Conservation (phyloP, 2,329 filamentous ascomycete species). For the Gyromitra esculenta region DNA sequence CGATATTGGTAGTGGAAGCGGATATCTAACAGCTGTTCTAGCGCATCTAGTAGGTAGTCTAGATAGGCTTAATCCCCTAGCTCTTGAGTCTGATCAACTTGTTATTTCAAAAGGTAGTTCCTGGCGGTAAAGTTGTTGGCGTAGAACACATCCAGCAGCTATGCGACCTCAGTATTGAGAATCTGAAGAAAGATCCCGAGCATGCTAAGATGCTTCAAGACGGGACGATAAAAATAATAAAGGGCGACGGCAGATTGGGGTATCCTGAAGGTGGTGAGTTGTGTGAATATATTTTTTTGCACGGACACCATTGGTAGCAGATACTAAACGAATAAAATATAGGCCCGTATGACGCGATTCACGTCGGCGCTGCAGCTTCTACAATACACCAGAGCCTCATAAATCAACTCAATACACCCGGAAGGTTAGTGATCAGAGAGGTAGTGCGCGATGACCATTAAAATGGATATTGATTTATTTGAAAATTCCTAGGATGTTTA, state of each 20-base stretch:
- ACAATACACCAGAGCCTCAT: constrained; percentile 77
- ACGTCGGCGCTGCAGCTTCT: constrained; percentile 87
- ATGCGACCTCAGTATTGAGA: constrained; percentile 70
- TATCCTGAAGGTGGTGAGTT: constrained; percentile 56
- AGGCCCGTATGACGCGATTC: constrained; percentile 86
- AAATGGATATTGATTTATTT: constrained; percentile 6
- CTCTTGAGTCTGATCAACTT: constrained; percentile 1
- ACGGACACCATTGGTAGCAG: background rate
- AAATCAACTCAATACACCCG: constrained; percentile 80
- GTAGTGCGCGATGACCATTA: background rate
- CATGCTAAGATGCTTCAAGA: constrained; percentile 70
- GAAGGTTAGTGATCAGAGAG: constrained; percentile 61
- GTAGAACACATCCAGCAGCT: constrained; percentile 77
- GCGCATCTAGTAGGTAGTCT: constrained; percentile 74
- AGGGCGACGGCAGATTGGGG: constrained; percentile 67
- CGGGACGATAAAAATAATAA: constrained; percentile 72
- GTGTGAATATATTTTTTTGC: background rate
- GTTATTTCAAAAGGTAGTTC: constrained; percentile 35
- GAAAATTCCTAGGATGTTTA: constrained; percentile 69
- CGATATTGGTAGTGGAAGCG: constrained; percentile 78
- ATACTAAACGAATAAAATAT: background rate
- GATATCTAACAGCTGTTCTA: constrained; percentile 87
- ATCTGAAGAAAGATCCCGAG: constrained; percentile 71
- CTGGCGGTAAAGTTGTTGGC: constrained; percentile 70
- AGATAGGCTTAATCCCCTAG: background rate